Percentiles rank a stretch among this genome's conserved stretches.
These are phyloP conservation scores for Phlyctochytrium bullatum DNA, from an alignment of 192 early-diverging fungal species.

Conservation along the genomic window DNA sequence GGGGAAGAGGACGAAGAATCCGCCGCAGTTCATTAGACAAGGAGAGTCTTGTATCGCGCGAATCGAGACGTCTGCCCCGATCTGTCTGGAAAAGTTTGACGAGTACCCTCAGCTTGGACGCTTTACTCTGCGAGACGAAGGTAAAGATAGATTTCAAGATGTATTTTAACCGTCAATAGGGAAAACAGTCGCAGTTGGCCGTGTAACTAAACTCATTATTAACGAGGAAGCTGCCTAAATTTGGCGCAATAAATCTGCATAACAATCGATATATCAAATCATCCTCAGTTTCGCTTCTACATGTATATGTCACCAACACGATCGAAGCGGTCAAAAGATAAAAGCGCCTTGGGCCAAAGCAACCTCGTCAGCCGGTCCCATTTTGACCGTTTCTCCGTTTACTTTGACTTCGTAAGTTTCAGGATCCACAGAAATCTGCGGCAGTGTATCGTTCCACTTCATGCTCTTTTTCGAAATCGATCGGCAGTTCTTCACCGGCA, in stretches of 20 bases:
- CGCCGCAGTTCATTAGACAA: constrained; percentile 93
- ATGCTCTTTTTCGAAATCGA: constrained; percentile 79
- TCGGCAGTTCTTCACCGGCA: constrained; percentile 73
- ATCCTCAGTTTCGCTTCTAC: background rate
- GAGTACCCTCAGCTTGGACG: constrained; percentile 90
- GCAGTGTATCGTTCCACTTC: constrained; percentile 77
- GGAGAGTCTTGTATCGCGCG: constrained; percentile 85
- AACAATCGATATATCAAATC: background rate
- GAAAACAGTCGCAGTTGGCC: constrained; percentile 93
- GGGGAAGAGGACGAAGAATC: constrained; percentile 78
- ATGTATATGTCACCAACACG: too few relatives aligned
- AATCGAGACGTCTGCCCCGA: constrained; percentile 70
- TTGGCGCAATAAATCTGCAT: background rate
- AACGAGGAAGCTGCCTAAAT: constrained; percentile 25
- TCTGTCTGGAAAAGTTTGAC: constrained; percentile 85
- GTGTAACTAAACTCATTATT: constrained; percentile 76
- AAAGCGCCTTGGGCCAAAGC: constrained; percentile 64
- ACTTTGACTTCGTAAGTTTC: constrained; percentile 87
- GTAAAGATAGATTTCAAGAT: constrained; percentile 49
- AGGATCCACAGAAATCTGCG: constrained; percentile 81
- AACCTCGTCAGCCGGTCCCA: constrained; percentile 68
- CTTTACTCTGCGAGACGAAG: constrained; percentile 98
- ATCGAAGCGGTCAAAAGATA: too few relatives aligned
- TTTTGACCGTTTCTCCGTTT: constrained; percentile 66
- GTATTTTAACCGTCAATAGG: constrained; percentile 27